Evolutionary conservation across 345 rosid species (phyloP), one percentile per base, ranked within the genome.

Genomic region (Firmiana major): DNA sequence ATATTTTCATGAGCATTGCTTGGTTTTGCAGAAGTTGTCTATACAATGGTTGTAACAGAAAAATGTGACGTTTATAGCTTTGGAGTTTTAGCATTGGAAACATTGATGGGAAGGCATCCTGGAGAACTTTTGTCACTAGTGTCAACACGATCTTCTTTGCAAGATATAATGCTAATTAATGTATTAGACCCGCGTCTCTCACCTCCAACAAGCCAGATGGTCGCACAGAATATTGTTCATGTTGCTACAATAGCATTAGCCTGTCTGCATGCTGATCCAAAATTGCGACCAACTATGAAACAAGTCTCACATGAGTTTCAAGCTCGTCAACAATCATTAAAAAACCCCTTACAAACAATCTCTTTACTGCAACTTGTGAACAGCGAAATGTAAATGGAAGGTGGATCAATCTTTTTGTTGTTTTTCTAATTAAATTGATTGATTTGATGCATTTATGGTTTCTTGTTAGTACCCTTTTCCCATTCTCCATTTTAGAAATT

Each of bases 41-140:
- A 49, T 19, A 64, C 72, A 9, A 34, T 16, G 63, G 43, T 13
- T 0, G n/a, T 63, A 6, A 63, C 71, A 2, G 60, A 63, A 63
- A 75, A 63, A 63, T 46, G 71, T 10, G 63, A 75, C n/a, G 71
- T 75, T 7, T 75, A 63, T 63, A 75, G 66, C 8, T 73, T 57
- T 73, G 76, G 76, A 2, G 76, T 73, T 1, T 3, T 58, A 24
- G 65, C 28, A 8, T 45, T 62, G 43, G 77, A 75, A 75, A n/a
- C 6, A 1, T 24, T 75, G 21, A 63, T 75, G 74, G 83, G 83
- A 53, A 80, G 9, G 55, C 77, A 76, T 71, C 83, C 77, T 1
- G n/a, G 42, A 65, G 80, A 80, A 5, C 51, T 76, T 10, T 38
- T 68, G 4, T 16, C 49, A 40, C 10, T 38, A 4, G 3, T 66